Conservation (phyloP, 163 green algal genomes). For the Coccomyxa subellipsoidea region DNA sequence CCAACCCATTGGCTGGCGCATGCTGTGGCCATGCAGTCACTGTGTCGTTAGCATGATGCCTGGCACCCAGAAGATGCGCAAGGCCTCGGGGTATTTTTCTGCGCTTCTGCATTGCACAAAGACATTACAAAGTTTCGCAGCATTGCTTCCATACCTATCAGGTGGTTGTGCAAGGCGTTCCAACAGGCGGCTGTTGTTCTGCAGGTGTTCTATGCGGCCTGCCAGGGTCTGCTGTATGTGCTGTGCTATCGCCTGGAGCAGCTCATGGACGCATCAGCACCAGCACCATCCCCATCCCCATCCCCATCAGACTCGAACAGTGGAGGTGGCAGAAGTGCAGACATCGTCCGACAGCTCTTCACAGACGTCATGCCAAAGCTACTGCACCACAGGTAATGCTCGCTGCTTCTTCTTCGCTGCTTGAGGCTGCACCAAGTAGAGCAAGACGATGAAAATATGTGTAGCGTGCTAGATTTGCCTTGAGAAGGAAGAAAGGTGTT, state of each 20-base stretch:
- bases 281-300: not conserved
- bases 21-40: too few species aligned
- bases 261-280: conserved; percentile 28
- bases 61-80: too few species aligned
- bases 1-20: too few species aligned
- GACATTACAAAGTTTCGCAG: too few species aligned
- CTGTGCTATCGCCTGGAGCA: conserved; percentile 87
- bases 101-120: too few species aligned
- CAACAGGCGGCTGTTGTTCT: not conserved
- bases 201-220: conserved; percentile 73
- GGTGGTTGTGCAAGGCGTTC: not conserved
- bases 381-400: not conserved
- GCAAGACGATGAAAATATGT: too few species aligned
- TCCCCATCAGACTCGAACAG: not conserved
- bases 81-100: too few species aligned
- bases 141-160: too few species aligned
- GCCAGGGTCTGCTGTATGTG: conserved; percentile 84
- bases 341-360: conserved; percentile 12
- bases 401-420: not conserved
- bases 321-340: not conserved
- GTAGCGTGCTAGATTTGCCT: too few species aligned
- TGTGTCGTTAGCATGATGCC: too few species aligned
- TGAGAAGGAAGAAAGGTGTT: too few species aligned
- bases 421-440: too few species aligned
- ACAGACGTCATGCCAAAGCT: not conserved